These are phyloP conservation scores for Pseudoturritis turrita DNA, from an alignment of 345 rosid genomes.

Conservation along the genomic window DNA sequence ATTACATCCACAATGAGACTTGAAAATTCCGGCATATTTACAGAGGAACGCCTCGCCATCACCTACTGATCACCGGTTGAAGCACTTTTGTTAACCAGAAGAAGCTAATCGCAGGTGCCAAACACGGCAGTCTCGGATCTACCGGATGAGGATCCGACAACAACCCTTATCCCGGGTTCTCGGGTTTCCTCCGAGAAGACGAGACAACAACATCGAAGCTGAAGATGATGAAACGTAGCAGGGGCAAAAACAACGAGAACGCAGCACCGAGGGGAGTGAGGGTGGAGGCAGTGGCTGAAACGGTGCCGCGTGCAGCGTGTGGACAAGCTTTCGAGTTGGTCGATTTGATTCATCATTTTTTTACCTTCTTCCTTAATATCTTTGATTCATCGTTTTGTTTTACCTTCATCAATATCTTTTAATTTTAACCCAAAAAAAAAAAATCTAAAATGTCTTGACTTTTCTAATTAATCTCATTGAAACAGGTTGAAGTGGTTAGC, in stretches of 20 bases:
- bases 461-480: too few relatives aligned
- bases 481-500: too few relatives aligned
- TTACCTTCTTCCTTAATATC: too few relatives aligned
- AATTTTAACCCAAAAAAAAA: too few relatives aligned
- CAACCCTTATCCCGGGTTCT: constrained; percentile 41
- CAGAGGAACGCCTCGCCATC: constrained; percentile 92
- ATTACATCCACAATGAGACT: constrained; percentile 78
- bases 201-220: constrained; percentile 27
- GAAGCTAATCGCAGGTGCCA: constrained; percentile 88
- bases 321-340: constrained; percentile 75
- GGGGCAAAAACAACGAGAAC: constrained; percentile 20
- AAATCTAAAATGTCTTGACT: too few relatives aligned
- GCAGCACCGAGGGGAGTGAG: constrained; percentile 41
- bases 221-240: constrained; percentile 32
- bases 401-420: too few relatives aligned
- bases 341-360: too few relatives aligned
- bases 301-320: constrained; percentile 53
- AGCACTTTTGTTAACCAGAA: constrained; percentile 90
- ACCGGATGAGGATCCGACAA: constrained; percentile 1
- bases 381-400: too few relatives aligned
- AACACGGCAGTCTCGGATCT: constrained; percentile 45
- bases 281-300: constrained; percentile 64
- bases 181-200: constrained; percentile 54
- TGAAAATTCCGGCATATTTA: constrained; percentile 96
- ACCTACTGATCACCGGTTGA: constrained; percentile 92